Percentiles rank a stretch among this genome's conserved stretches.
These are phyloP conservation scores for Chaetoscypha palmicola DNA, from an alignment of 2,329 filamentous ascomycete genomes.

Conservation along the genomic window DNA sequence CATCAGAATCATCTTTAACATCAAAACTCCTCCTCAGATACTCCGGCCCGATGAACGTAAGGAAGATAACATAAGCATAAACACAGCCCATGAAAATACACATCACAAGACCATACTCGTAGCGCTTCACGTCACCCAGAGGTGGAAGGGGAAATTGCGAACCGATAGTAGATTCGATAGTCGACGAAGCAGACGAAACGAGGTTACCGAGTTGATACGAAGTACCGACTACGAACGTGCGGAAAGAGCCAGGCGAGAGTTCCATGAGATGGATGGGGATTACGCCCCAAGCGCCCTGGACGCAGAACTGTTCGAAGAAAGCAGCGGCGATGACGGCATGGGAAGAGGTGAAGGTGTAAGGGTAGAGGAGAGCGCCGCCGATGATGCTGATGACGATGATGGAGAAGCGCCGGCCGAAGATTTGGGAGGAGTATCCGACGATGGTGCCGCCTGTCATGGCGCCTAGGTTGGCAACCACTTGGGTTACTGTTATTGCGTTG, in stretches of 20 bases:
- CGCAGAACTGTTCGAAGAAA: conserved; percentile 78
- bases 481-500: conserved; percentile 54
- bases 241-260: conserved; percentile 61
- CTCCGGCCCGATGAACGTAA: conserved; percentile 47
- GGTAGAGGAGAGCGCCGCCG: conserved; percentile 48
- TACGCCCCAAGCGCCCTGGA: conserved; percentile 71
- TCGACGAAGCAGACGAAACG: conserved; percentile 63
- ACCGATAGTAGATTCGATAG: conserved; percentile 70
- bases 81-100: conserved; percentile 72
- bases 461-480: conserved; percentile 66
- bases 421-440: conserved; percentile 60
- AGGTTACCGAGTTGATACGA: conserved; percentile 72
- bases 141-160: conserved; percentile 67
- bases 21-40: conserved; percentile 39
- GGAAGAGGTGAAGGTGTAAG: conserved; percentile 64
- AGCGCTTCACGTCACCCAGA: conserved; percentile 45
- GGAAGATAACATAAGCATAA: conserved; percentile 52
- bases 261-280: conserved; percentile 70
- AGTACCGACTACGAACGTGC: conserved; percentile 63
- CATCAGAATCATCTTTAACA: conserved; percentile 39
- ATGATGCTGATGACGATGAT: conserved; percentile 56
- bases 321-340: conserved; percentile 66
- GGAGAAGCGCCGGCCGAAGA: conserved; percentile 60
- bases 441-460: conserved; percentile 59
- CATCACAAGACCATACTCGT: conserved; percentile 76